Conservation (phyloP, 768 basidiomycete genomes). For the Chalciporus chontae region DNA sequence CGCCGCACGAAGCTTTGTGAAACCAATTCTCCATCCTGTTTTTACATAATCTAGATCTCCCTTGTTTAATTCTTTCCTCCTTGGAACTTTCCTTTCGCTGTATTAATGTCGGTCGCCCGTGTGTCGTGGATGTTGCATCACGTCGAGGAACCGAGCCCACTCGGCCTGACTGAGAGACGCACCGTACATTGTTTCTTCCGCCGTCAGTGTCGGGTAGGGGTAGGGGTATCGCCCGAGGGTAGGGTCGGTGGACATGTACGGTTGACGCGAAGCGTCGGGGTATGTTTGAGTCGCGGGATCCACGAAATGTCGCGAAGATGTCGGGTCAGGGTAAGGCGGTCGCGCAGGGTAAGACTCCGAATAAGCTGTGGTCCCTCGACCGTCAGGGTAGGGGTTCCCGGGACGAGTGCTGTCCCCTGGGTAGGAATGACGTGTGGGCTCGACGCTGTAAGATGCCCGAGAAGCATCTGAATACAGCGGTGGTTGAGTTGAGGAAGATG, state of each 20-base stretch:
- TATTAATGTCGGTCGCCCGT: constrained; percentile 26
- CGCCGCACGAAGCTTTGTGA: background rate
- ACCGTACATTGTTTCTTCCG: constrained; percentile 71
- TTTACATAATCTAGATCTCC: constrained; percentile 23
- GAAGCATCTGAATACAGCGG: constrained; percentile 26
- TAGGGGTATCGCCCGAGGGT: constrained; percentile 24
- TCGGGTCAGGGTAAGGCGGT: constrained; percentile 22
- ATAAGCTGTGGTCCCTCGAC: constrained; percentile 20
- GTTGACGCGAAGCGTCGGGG: constrained; percentile 26
- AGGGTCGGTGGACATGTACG: constrained; percentile 24
- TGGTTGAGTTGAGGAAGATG: constrained; percentile 21
- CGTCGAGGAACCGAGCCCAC: constrained; percentile 66
- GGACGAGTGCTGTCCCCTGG: constrained; percentile 16
- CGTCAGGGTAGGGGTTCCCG: constrained; percentile 30
- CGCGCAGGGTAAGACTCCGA: constrained; percentile 24
- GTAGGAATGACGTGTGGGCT: constrained; percentile 23
- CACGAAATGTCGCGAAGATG: constrained; percentile 24
- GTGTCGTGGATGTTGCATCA: constrained; percentile 47
- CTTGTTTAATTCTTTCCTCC: constrained; percentile 3
- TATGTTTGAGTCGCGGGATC: constrained; percentile 22
- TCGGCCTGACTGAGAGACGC: constrained; percentile 73
- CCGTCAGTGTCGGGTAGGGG: constrained; percentile 45
- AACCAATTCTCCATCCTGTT: constrained; percentile 26
- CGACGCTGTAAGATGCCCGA: constrained; percentile 18
- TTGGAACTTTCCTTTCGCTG: background rate